phyloP scores from a whole-genome alignment of 306 rosid species.

The Cajanus cajan region DNA sequence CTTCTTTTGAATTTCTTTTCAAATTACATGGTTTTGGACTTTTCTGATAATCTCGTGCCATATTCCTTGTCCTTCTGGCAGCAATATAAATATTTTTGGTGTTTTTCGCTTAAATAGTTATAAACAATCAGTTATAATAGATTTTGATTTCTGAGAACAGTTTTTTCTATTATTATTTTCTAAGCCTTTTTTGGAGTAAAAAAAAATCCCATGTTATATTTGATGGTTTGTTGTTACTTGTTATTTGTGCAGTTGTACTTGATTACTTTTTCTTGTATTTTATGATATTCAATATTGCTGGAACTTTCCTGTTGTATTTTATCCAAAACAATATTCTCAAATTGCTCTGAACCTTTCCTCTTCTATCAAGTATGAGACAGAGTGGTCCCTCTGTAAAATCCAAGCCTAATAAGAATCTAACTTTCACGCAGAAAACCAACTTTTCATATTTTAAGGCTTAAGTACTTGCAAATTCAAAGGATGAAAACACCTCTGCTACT shows the following conservation, averaged over 20 bases:
- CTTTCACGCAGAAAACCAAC: background rate
- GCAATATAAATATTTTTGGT: too few relatives aligned
- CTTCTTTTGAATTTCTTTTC: background rate
- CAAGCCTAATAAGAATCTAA: background rate
- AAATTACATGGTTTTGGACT: background rate
- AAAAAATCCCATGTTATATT: background rate
- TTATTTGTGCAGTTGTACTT: background rate
- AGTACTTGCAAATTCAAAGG: background rate
- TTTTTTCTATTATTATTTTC: background rate
- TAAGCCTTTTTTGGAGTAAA: background rate
- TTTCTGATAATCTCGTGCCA: background rate
- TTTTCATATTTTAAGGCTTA: background rate
- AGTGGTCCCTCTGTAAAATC: slow-evolving; percentile 3
- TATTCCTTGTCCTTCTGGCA: background rate
- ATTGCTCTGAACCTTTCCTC: background rate
- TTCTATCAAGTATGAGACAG: background rate
- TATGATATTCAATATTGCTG: background rate
- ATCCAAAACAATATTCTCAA: background rate
- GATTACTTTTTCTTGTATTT: background rate
- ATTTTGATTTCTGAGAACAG: background rate
- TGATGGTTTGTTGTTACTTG: background rate
- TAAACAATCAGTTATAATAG: background rate
- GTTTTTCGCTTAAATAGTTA: background rate
- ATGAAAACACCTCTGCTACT: background rate
- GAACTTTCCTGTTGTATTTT: background rate